Evolutionary conservation across 257 asterid species (phyloP), one percentile per base, ranked within the genome.

Genomic region (Plantago major): DNA sequence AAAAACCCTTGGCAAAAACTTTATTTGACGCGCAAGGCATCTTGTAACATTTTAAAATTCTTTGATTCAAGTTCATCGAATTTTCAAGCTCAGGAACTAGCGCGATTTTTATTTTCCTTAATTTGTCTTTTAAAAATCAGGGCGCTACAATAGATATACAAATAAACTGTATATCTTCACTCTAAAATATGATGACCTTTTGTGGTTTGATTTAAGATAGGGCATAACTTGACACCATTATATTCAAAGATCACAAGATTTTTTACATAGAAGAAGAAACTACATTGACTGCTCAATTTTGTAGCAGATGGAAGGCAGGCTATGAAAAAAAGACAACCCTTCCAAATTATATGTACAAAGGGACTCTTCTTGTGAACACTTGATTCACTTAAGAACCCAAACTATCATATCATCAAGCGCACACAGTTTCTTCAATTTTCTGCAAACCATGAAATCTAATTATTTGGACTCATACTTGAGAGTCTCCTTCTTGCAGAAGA

Each of bases 401-500:
- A 50, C 40, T 33, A n/a, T 38, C 30, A 47, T 37, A 57, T 15
- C 14, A 56, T 56, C 45, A 56, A 10, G 19, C 22, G 37, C 19
- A 17, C 3, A 17, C 13, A 16, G 30, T 2, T 1, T 15, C 49
- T 16, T 16, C 37, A 58, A n/a, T 58, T 38, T 42, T 42, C 37
- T 17, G 18, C 63, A 58, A 58, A 43, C 28, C 63, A 58, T 43
- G 8, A 17, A 26, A 4, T n/a, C 3, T 38, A 16, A 11, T 42
- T 7, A 9, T 4, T 42, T 38, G 46, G 14, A 3, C 11, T 70
- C 67, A 71, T 40, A 71, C 75, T 58, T 40, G 62, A 45, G 61
- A 64, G 19, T 68, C 73, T 19, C 64, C 75, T 64, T 60, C 60
- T 38, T 71, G 64, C 33, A 71, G 72, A 22, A 71, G 68, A 53